Evolutionary conservation across 139 green algal genomes (phyloP).

Genomic region (Chlorella sorokiniana): DNA sequence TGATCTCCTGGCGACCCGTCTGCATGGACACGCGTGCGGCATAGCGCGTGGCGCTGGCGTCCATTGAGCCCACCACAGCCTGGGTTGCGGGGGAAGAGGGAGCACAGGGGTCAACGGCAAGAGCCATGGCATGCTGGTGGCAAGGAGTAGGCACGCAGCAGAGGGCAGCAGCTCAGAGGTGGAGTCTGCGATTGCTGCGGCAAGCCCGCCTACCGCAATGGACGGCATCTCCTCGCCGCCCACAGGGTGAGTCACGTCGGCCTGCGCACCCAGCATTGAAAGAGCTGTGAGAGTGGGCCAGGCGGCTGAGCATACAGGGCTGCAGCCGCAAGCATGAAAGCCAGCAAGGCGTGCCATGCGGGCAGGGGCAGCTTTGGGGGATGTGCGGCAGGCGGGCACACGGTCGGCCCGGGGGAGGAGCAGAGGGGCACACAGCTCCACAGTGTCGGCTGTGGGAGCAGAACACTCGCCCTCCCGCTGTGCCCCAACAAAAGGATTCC

Average conservation of each 20-base stretch:
- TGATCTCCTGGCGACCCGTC: constrained; percentile 54
- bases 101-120: too few species aligned
- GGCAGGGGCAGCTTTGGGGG: too few species aligned
- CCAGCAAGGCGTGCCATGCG: too few species aligned
- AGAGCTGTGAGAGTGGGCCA: neutral
- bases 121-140: too few species aligned
- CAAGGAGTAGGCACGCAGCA: neutral
- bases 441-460: too few species aligned
- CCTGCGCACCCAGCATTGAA: neutral
- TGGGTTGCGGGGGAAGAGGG: neutral
- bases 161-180: neutral
- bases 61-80: constrained; percentile 62
- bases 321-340: neutral
- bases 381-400: too few species aligned
- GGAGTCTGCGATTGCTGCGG: neutral
- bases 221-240: constrained; percentile 46
- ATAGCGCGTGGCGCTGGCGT: constrained; percentile 52
- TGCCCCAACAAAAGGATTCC: too few species aligned
- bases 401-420: too few species aligned
- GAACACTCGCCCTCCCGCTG: too few species aligned
- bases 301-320: neutral
- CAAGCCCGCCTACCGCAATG: constrained; percentile 45
- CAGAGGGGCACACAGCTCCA: too few species aligned
- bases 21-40: constrained; percentile 51
- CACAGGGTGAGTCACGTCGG: constrained; percentile 68